Base-by-base conservation (phyloP, 176 grass and related monocot genomes). In the Lolium perenne region DNA sequence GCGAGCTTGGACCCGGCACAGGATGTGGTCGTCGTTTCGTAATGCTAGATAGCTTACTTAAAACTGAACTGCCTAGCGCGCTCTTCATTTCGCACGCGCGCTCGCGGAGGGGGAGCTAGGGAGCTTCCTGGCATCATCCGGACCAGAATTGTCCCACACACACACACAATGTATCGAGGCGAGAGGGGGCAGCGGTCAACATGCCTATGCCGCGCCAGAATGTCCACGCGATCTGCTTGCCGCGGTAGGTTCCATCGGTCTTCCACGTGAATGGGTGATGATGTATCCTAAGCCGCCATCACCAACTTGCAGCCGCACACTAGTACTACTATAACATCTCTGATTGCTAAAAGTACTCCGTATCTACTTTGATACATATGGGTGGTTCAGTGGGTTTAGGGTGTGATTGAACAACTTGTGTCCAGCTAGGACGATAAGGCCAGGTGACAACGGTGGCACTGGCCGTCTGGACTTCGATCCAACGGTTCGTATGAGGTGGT, bases 1-100 rank as follows among this genome's bases (percentile, higher is more conserved):
- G 41, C 45, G 41, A 59, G 38, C 77, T 86, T 90, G 53, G 88
- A 90, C 83, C 69, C 3, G 79, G 83, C 72, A 78, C 1, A 23
- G 2, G 69, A 73, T 22, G 14, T 41, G 25, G 50, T 50, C 71
- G 1, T 71, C 50, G 7, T 40, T 29, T 29, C 29, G 29, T 29
- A 29, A 29, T 29, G 9, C 66, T 8, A 49, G 10, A 1, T 63
- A 57, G 29, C 29, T 29, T 29, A 29, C 29, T 29, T 60, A 18
- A 75, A 12, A 14, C 38, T 25, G 2, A 41, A 43, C 40, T 3
- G 2, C 12, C 58, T 47, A 74, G 15, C 56, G 1, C 46, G 15
- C 56, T 2, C 46, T 21, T 5, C 59, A 16, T 54, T 76, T 49
- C 74, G 64, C 25, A 50, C 77, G 83, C 60, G 20, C 2, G 5